A percentile compares a stretch with the other conserved stretches of the same genome.
Conservation (phyloP, 306 rosid genomes). For the Canavalia gladiata region DNA sequence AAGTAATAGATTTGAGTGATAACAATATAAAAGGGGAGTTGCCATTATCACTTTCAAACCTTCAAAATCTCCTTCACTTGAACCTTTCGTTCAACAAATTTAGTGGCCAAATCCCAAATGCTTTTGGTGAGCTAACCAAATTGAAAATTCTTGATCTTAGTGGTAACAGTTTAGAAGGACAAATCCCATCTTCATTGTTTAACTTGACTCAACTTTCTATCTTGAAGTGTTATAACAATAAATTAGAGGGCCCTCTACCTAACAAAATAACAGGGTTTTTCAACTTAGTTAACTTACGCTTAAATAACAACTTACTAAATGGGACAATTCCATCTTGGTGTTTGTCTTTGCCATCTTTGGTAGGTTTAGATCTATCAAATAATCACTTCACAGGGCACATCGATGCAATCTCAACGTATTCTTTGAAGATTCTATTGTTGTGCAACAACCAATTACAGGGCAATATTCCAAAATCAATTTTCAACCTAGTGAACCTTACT, state of each 20-base stretch:
- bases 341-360: background rate
- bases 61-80: background rate
- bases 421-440: background rate
- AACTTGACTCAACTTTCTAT: background rate
- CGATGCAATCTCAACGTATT: background rate
- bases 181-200: background rate
- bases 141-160: background rate
- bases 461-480: conserved; percentile 27
- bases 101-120: background rate
- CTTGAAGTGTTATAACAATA: background rate
- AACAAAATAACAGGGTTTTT: background rate
- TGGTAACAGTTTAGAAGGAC: background rate
- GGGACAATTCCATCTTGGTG: conserved; percentile 38
- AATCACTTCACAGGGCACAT: conserved; percentile 18
- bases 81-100: background rate
- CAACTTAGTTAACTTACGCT: background rate
- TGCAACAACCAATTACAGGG: conserved; percentile 15
- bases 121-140: background rate
- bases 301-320: background rate
- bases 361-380: background rate
- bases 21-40: background rate
- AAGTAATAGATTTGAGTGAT: background rate
- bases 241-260: background rate
- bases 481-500: conserved; percentile 18
- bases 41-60: background rate